Conservation (phyloP, 768 basidiomycete genomes). For the Tylopilus vinaceipallidus region DNA sequence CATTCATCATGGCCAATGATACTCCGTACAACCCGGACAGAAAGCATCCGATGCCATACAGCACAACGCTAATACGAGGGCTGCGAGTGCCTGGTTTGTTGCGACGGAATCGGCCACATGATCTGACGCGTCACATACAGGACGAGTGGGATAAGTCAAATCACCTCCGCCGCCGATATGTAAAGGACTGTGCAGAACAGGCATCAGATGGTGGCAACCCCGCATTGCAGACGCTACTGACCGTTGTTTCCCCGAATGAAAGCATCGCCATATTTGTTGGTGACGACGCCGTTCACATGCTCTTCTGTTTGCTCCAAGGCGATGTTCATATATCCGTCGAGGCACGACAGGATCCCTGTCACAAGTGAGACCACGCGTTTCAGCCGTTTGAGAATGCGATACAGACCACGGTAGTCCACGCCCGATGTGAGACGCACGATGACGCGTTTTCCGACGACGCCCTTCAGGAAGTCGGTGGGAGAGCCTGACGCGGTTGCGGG, state of each 20-base stretch:
- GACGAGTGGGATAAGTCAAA: constrained; percentile 34
- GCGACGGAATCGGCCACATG: background rate
- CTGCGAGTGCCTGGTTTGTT: too few species aligned
- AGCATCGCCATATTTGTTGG: constrained; percentile 91
- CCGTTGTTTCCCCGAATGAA: constrained; percentile 96
- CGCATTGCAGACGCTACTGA: constrained; percentile 29
- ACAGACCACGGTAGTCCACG: constrained; percentile 86
- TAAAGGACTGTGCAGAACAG: constrained; percentile 64
- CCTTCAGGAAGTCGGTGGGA: constrained; percentile 91
- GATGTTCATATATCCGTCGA: constrained; percentile 99
- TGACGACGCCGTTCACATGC: constrained; percentile 82
- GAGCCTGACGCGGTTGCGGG: constrained; percentile 62
- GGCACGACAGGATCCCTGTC: constrained; percentile 87
- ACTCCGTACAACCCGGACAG: background rate
- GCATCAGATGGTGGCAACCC: too few species aligned
- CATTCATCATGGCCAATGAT: background rate
- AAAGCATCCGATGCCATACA: too few species aligned
- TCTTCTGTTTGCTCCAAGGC: constrained; percentile 97
- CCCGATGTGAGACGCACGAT: constrained; percentile 90
- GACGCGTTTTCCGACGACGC: constrained; percentile 94
- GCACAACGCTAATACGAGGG: too few species aligned
- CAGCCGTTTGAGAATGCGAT: background rate
- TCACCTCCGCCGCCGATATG: constrained; percentile 67
- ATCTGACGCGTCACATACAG: background rate
- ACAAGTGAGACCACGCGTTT: background rate